These are phyloP conservation scores for Apiotrichum mycotoxinovorans DNA, from an alignment of 1,284 basidiomycete genomes.

Conservation along the genomic window DNA sequence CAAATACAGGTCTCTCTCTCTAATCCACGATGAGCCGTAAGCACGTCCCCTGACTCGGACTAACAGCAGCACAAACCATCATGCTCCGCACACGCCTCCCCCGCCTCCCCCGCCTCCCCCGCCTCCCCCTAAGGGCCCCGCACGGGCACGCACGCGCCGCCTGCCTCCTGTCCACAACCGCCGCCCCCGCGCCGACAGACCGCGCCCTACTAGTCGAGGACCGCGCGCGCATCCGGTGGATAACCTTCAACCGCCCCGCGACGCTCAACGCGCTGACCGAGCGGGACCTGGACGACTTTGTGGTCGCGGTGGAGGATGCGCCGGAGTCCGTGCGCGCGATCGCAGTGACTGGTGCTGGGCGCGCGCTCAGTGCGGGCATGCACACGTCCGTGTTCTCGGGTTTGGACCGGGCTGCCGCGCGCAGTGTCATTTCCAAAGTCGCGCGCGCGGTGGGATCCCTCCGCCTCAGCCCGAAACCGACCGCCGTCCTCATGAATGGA, in stretches of 20 bases:
- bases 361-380: constrained; percentile 19
- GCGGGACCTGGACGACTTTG: constrained; percentile 12
- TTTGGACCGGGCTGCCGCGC: constrained; percentile 1
- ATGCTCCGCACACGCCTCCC: too few relatives aligned
- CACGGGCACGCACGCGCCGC: too few relatives aligned
- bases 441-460: constrained; percentile 13
- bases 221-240: constrained; percentile 10
- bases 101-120: too few relatives aligned
- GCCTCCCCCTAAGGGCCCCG: too few relatives aligned
- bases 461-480: constrained; percentile 12
- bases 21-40: too few relatives aligned
- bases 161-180: neutral
- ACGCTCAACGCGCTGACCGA: constrained; percentile 15
- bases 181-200: neutral
- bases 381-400: constrained; percentile 17
- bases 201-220: constrained; percentile 7
- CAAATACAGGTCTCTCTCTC: too few relatives aligned
- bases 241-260: constrained; percentile 14
- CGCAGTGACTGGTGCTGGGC: constrained; percentile 7
- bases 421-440: constrained; percentile 9
- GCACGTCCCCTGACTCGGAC: too few relatives aligned
- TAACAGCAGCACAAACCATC: too few relatives aligned
- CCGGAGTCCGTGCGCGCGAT: constrained; percentile 13
- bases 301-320: constrained; percentile 10
- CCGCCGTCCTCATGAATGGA: constrained; percentile 18